Base-by-base conservation (phyloP, 2,329 filamentous ascomycete species). In the Phoma sp. region DNA sequence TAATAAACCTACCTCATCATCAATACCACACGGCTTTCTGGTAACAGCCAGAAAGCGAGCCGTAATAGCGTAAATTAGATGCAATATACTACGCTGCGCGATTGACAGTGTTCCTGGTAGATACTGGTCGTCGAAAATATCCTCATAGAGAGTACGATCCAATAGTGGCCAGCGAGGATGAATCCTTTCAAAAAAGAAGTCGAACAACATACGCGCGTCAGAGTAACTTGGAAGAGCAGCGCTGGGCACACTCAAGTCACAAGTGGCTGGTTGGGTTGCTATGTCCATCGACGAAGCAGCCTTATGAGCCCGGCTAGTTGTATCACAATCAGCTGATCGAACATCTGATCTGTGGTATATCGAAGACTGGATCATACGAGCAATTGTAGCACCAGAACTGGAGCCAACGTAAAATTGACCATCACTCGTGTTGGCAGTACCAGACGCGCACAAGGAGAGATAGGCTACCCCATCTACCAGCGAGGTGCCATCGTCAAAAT, bases 401-500 rank as follows among this genome's bases (percentile, higher is more conserved):
- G 65, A 67, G 4, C 66, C 66, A 25, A 69, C 62, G 42, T 69
- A 69, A 47, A 61, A 67, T 6, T 65, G 66, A 38, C 66, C 65
- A 33, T 55, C 57, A 2, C 54, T 55, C 14, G 59, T 56, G 36
- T 67, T 64, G 30, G 64, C 67, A 1, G 63, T 64, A 10, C 66
- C 66, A 38, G 66, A 66, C 7, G 66, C 66, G 29, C 66, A 67
- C 2, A 69, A 48, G 33, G 66, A 69, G 18, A 69, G 58, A 29
- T 69, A 69, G 4, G 66, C 66, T 8, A 69, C 66, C 22, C 66
- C 66, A 44, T 69, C 60, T 10, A 69, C 59, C 7, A 69, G 49
- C 4, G 63, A 65, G 14, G 58, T 63, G 7, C 59, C 55, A 14
- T 66, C 65, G n/a, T 66, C 65, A 35, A 59, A 52, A n/a, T 54